Evolutionary conservation across 1,284 basidiomycete species (phyloP).

Genomic region (Moniliophthora roreri): DNA sequence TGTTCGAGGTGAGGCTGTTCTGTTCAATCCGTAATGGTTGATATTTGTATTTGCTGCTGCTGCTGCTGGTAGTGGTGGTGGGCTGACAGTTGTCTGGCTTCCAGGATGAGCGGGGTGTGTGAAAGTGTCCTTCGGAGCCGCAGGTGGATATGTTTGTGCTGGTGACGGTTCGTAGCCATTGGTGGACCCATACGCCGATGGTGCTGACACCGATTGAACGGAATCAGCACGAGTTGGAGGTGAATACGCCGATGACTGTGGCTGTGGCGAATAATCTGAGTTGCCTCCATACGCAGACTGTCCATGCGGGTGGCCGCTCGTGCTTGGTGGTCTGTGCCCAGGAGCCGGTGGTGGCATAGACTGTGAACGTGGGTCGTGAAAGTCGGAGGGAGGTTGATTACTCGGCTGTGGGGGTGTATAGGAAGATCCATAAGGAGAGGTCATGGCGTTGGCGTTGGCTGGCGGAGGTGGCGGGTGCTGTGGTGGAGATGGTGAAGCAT

Average conservation of each 20-base stretch:
- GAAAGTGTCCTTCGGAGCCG: too few relatives aligned
- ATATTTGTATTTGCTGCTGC: not conserved
- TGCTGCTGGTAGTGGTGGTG: not conserved
- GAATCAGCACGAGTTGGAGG: not conserved
- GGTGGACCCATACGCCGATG: too few relatives aligned
- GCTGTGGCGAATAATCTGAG: not conserved
- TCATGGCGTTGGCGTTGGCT: conserved; percentile 1
- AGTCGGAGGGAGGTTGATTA: conserved; percentile 3
- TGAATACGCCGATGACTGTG: not conserved
- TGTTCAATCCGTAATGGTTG: not conserved
- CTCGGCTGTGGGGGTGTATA: conserved; percentile 7
- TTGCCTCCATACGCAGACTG: not conserved
- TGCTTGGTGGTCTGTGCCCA: not conserved
- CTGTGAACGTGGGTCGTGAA: conserved; percentile 11
- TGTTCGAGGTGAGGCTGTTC: not conserved
- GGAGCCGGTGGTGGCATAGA: not conserved
- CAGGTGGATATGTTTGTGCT: not conserved
- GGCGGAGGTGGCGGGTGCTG: conserved; percentile 18
- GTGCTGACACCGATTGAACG: too few relatives aligned
- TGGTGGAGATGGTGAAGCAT: conserved; percentile 23
- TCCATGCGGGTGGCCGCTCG: not conserved
- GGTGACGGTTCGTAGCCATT: not conserved
- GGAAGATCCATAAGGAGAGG: conserved; percentile 12
- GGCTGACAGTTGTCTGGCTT: conserved; percentile 5
- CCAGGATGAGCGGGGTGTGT: conserved; percentile 9